phyloP scores from a whole-genome alignment of 345 rosid species.

The Odontarrhena argentea region DNA sequence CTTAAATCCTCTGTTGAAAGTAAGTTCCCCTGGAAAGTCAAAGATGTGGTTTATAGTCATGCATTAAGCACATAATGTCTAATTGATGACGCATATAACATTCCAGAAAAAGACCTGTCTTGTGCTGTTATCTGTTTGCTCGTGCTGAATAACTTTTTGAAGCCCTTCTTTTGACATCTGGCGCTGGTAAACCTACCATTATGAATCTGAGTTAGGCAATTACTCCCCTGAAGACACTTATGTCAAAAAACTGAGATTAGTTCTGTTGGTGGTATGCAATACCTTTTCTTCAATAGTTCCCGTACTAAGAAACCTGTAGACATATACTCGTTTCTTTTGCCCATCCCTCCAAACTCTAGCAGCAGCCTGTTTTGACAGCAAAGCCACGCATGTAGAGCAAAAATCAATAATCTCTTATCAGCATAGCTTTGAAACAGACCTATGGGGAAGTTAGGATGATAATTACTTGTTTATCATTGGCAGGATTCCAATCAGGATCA shows the following conservation, averaged over 20 bases:
- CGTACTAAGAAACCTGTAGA: constrained; percentile 90
- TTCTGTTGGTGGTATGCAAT: constrained; percentile 12
- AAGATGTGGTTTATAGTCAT: constrained; percentile 28
- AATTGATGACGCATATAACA: constrained; percentile 1
- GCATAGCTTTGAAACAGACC: constrained; percentile 9
- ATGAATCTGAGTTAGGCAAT: constrained; percentile 26
- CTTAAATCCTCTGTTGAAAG: constrained; percentile 88
- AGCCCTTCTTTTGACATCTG: constrained; percentile 99
- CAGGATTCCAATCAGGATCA: constrained; percentile 99
- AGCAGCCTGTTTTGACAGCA: constrained; percentile 71
- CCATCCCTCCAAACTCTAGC: constrained; percentile 99
- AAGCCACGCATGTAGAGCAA: constrained; percentile 32
- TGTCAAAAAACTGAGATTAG: constrained; percentile 1
- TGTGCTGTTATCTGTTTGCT: constrained; percentile 50
- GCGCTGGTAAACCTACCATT: constrained; percentile 86
- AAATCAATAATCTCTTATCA: constrained; percentile 31
- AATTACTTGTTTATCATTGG: constrained; percentile 97
- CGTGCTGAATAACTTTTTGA: constrained; percentile 88
- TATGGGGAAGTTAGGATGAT: constrained; percentile 17
- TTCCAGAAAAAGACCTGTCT: constrained; percentile 55
- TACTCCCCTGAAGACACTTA: constrained; percentile 5
- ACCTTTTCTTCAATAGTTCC: constrained; percentile 99
- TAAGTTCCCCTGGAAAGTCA: constrained; percentile 65
- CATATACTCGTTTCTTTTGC: constrained; percentile 95
- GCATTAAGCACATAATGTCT: constrained; percentile 7